Conservation (phyloP, 2,329 filamentous ascomycete genomes). For the Exophiala sp. region DNA sequence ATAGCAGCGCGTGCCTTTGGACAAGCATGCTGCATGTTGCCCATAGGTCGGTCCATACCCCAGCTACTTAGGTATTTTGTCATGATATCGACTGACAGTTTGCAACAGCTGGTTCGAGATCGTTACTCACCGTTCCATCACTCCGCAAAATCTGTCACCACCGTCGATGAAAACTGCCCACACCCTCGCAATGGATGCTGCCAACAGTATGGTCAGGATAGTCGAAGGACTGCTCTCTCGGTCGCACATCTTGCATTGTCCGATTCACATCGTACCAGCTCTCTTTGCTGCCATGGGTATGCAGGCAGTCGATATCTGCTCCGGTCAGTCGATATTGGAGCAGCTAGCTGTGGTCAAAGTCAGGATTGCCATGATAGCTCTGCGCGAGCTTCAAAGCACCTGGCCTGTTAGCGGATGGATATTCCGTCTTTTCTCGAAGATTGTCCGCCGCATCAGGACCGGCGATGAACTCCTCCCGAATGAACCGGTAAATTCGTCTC, state of each 20-base stretch:
- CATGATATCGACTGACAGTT: not conserved
- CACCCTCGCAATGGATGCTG: slow-evolving; percentile 19
- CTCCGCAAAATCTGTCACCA: slow-evolving; percentile 18
- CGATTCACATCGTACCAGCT: slow-evolving; percentile 27
- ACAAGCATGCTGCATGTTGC: slow-evolving; percentile 22
- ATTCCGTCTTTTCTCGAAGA: slow-evolving; percentile 22
- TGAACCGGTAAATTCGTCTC: slow-evolving; percentile 18
- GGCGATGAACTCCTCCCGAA: slow-evolving; percentile 16
- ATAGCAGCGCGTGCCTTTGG: slow-evolving; percentile 16
- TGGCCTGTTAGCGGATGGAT: slow-evolving; percentile 32
- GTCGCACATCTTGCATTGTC: slow-evolving; percentile 19
- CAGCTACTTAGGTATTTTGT: not conserved
- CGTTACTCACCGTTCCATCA: slow-evolving; percentile 20
- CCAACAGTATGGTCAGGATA: slow-evolving; percentile 25
- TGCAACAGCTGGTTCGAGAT: slow-evolving; percentile 19
- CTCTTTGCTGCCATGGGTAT: slow-evolving; percentile 29
- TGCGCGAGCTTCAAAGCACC: slow-evolving; percentile 27
- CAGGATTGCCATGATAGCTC: slow-evolving; percentile 28
- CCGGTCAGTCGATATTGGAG: slow-evolving; percentile 23
- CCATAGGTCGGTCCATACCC: slow-evolving; percentile 13
- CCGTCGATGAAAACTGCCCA: slow-evolving; percentile 20
- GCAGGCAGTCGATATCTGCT: slow-evolving; percentile 30
- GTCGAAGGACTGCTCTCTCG: slow-evolving; percentile 25
- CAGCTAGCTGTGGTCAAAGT: slow-evolving; percentile 30
- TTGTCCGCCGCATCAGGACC: slow-evolving; percentile 19